Percentiles rank a stretch among this genome's conserved stretches.
Conservation (phyloP, 2,329 filamentous ascomycete genomes). For the Fusarium sp. region DNA sequence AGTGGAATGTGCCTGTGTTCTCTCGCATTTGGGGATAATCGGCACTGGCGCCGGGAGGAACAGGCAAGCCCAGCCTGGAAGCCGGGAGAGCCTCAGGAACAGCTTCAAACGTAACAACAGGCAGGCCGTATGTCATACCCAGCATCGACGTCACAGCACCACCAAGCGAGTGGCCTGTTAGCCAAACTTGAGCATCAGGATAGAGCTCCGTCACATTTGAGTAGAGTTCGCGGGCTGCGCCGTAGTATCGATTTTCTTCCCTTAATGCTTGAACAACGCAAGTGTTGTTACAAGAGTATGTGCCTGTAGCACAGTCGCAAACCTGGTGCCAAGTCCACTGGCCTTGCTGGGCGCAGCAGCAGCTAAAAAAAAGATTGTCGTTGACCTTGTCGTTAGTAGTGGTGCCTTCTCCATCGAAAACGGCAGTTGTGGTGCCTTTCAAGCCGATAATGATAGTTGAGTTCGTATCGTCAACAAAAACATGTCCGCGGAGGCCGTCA, state of each 20-base stretch:
- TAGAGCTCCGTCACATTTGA: conserved; percentile 93
- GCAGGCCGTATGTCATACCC: conserved; percentile 89
- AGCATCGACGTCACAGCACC: conserved; percentile 90
- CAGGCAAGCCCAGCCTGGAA: conserved; percentile 84
- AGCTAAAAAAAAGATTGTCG: conserved; percentile 98
- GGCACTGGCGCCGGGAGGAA: conserved; percentile 82
- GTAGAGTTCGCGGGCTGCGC: conserved; percentile 88
- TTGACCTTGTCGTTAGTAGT: conserved; percentile 98
- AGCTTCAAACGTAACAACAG: conserved; percentile 92
- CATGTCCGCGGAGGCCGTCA: conserved; percentile 90
- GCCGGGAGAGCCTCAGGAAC: conserved; percentile 92
- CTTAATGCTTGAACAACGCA: conserved; percentile 82
- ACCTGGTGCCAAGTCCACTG: conserved; percentile 92
- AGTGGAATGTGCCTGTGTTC: conserved; percentile 86
- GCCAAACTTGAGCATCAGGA: conserved; percentile 85
- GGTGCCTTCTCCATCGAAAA: conserved; percentile 97
- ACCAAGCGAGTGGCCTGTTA: conserved; percentile 92
- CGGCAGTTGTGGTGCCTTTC: conserved; percentile 89
- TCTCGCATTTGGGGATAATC: conserved; percentile 76
- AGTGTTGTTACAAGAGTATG: conserved; percentile 92
- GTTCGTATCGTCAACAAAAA: conserved; percentile 89
- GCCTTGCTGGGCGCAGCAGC: conserved; percentile 94
- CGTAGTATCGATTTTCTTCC: conserved; percentile 92
- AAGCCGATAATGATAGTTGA: conserved; percentile 90
- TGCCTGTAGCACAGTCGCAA: conserved; percentile 89